Evolutionary conservation across 805 yeast species (phyloP).

Genomic region (Cyberlindnera meyerae): DNA sequence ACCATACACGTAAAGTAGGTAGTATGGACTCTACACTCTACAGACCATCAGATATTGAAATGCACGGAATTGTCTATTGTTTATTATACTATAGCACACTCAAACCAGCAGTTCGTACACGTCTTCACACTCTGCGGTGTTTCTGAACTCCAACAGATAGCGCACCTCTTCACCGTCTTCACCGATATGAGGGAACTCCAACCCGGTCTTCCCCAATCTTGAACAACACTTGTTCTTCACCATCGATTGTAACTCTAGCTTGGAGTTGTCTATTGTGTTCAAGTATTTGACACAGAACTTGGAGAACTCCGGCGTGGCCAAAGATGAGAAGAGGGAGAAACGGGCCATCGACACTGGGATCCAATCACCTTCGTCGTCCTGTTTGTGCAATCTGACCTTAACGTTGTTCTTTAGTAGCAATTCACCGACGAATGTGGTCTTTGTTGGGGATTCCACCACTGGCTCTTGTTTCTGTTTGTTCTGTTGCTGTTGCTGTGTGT

Average conservation of each 20-base stretch:
- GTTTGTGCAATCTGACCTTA: slow-evolving; percentile 23
- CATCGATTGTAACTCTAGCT: slow-evolving; percentile 6
- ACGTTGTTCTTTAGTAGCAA: slow-evolving; percentile 18
- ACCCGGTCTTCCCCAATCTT: slow-evolving; percentile 23
- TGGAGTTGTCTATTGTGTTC: slow-evolving; percentile 3
- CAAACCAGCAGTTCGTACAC: slow-evolving; percentile 16
- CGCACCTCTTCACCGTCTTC: slow-evolving; percentile 18
- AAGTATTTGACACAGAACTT: slow-evolving; percentile 13
- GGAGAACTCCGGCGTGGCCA: slow-evolving; percentile 20
- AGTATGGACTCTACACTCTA: too few species aligned
- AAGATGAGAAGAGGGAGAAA: slow-evolving; percentile 18
- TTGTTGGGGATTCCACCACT: slow-evolving; percentile 6
- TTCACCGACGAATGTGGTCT: slow-evolving; percentile 4
- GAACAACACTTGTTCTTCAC: slow-evolving; percentile 17
- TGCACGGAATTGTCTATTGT: too few species aligned
- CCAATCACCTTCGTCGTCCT: slow-evolving; percentile 24
- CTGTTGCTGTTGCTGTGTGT: too few species aligned
- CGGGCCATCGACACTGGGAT: slow-evolving; percentile 23
- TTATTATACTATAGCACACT: neutral
- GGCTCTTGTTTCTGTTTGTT: too few species aligned
- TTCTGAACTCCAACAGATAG: slow-evolving; percentile 24
- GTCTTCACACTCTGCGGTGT: slow-evolving; percentile 17
- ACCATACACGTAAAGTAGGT: too few species aligned
- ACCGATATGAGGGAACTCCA: slow-evolving; percentile 16
- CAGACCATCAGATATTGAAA: too few species aligned